Evolutionary conservation across 2,329 filamentous ascomycete species (phyloP), one percentile per base, ranked within the genome.

Genomic region (Cladosporium velox): DNA sequence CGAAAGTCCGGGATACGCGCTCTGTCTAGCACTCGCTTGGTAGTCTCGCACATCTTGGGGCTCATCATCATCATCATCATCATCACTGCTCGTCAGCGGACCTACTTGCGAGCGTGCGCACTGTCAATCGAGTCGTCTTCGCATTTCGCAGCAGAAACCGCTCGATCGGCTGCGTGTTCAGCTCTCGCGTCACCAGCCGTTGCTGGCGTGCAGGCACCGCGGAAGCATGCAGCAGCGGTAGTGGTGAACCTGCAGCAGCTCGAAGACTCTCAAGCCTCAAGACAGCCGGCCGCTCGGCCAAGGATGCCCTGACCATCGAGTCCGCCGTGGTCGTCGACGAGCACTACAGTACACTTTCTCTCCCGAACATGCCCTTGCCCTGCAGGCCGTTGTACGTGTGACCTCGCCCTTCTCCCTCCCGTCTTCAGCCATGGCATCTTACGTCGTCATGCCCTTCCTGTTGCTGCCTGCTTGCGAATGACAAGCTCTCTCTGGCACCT

Each of bases 321-420:
- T 61, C 58, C 52, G 49, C 61, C 58, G 63, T 54, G 24, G 32
- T 57, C 24, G 49, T 67, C 51, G 55, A 41, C 35, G 15, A 41
- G 35, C 35, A 41, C 15, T 41, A 38, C 35, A 30, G 28, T 30
- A 30, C 28, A 44, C 38, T n/a, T 21, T 44, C 3, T 24, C 26
- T 54, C 38, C 60, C 49, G 44, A 34, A 32, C 28, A 35, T 52
- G 59, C 38, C 59, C 41, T 49, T 59, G 66, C 47, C 67, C 66
- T 69, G 69, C 66, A 68, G 64, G 57, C 66, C 49, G 64, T 44
- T 67, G 69, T 63, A 64, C 67, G 66, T 63, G 69, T 70, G 69
- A 69, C 69, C 67, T 69, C 64, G 49, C 52, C 44, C 59, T 52
- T 26, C 15, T 57, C 67, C 66, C 44, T 65, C 55, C 57, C 60